Conservation (phyloP, 768 basidiomycete species). For the Termitomyces sp. region DNA sequence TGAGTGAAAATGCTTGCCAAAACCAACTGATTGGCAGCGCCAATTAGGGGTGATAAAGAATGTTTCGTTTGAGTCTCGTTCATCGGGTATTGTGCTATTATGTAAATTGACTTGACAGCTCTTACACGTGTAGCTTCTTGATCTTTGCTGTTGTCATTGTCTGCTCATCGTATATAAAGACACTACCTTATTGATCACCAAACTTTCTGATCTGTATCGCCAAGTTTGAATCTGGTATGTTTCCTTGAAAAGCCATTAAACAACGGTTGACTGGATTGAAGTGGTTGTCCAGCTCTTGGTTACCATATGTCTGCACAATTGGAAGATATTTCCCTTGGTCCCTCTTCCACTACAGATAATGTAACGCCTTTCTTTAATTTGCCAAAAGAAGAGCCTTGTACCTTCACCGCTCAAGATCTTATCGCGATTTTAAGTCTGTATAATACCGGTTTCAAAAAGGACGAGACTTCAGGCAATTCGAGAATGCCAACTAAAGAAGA, state of each 20-base stretch:
- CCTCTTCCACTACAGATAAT: not conserved
- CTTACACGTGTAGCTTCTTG: slow-evolving; percentile 3
- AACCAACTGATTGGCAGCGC: too few species aligned
- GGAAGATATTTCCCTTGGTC: not conserved
- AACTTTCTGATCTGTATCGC: too few species aligned
- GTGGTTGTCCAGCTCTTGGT: not conserved
- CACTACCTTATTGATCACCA: not conserved
- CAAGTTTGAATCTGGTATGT: not conserved
- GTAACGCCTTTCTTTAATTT: not conserved
- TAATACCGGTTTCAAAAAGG: not conserved
- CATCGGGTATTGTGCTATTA: not conserved
- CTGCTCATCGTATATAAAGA: not conserved
- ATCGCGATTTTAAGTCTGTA: slow-evolving; percentile 7
- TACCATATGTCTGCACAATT: not conserved
- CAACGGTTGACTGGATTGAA: not conserved
- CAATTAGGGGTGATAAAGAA: too few species aligned
- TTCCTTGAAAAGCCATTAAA: not conserved
- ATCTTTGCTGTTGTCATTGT: not conserved
- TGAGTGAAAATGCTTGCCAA: too few species aligned
- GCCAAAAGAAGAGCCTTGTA: slow-evolving; percentile 4
- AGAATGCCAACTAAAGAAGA: not conserved
- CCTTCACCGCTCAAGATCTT: slow-evolving; percentile 10
- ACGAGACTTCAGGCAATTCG: not conserved
- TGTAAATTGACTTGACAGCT: not conserved
- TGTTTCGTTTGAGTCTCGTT: too few species aligned